A percentile compares a stretch with the other conserved stretches of the same genome.
phyloP scores from a whole-genome alignment of 768 basidiomycete species.

The Mrakia frigida region DNA sequence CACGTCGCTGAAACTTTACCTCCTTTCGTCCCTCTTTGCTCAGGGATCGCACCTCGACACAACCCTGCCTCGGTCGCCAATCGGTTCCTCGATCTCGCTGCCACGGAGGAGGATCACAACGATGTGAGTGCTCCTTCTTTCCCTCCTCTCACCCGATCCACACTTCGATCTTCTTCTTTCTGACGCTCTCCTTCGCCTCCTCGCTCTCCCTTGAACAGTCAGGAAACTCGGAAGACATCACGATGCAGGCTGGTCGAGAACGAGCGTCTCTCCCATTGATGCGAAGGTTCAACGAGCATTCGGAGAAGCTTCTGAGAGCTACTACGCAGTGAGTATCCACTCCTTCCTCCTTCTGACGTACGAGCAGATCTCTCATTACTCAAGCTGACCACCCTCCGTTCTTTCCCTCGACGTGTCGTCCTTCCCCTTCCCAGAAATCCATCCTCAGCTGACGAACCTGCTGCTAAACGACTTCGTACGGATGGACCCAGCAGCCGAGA shows the following conservation, averaged over 20 bases:
- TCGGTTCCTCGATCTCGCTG: conserved; percentile 74
- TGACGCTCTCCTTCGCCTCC: no score
- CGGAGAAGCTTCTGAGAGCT: conserved; percentile 76
- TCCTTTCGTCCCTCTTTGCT: conserved; percentile 17
- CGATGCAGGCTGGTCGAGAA: conserved; percentile 93
- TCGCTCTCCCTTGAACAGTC: conserved; percentile 51
- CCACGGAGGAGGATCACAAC: conserved; percentile 84
- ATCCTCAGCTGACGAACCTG: background rate
- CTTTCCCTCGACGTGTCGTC: background rate
- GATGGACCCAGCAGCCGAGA: background rate
- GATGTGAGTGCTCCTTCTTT: conserved; percentile 54
- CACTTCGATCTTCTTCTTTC: background rate
- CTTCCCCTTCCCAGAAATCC: background rate
- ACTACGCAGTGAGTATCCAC: background rate
- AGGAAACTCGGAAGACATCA: conserved; percentile 80
- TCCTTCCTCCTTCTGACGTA: background rate
- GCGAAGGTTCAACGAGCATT: conserved; percentile 96
- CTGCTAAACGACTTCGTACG: conserved; percentile 14
- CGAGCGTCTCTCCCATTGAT: conserved; percentile 84
- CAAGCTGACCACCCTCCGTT: conserved; percentile 12
- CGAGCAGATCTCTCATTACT: background rate
- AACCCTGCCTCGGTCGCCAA: conserved; percentile 63
- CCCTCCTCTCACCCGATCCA: conserved; percentile 16
- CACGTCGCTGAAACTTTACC: background rate
- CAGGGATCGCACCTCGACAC: conserved; percentile 73